phyloP scores from a whole-genome alignment of 306 rosid genomes.

The Styphnolobium japonicum region DNA sequence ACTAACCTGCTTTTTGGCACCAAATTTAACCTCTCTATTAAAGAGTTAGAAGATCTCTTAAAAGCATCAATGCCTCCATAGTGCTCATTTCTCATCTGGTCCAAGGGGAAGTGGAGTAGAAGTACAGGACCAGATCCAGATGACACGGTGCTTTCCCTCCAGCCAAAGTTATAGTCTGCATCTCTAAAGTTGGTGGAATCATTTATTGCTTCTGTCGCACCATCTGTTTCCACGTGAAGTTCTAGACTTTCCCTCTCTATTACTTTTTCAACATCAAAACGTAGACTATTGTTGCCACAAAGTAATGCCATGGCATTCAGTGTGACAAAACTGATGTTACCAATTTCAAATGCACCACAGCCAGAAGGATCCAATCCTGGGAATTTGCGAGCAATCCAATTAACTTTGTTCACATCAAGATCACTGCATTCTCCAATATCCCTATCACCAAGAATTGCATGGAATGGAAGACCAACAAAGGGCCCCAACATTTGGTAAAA shows the following conservation, averaged over 20 bases:
- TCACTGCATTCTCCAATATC: constrained; percentile 53
- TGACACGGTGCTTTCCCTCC: constrained; percentile 38
- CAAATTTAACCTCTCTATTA: constrained; percentile 17
- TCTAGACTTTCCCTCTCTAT: constrained; percentile 62
- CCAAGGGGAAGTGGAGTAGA: constrained; percentile 60
- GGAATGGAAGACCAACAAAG: constrained; percentile 52
- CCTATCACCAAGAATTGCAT: constrained; percentile 67
- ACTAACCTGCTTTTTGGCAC: constrained; percentile 48
- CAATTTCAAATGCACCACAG: constrained; percentile 61
- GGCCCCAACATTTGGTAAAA: constrained; percentile 55
- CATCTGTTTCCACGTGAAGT: constrained; percentile 23
- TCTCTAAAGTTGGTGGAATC: not conserved
- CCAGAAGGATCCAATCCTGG: constrained; percentile 59
- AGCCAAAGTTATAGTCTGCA: constrained; percentile 27
- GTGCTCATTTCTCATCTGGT: constrained; percentile 12
- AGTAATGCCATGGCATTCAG: constrained; percentile 64
- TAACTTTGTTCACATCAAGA: constrained; percentile 32
- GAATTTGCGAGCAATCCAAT: constrained; percentile 48
- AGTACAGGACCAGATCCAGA: constrained; percentile 69
- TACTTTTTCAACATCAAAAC: constrained; percentile 63
- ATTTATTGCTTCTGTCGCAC: not conserved
- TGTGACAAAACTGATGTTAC: constrained; percentile 59
- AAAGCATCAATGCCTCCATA: constrained; percentile 17
- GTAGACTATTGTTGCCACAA: constrained; percentile 47
- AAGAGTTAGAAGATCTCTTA: constrained; percentile 11